Percentiles rank a stretch among this genome's conserved stretches.
phyloP scores from a whole-genome alignment of 768 basidiomycete genomes.

The Basidioascus undulatus region DNA sequence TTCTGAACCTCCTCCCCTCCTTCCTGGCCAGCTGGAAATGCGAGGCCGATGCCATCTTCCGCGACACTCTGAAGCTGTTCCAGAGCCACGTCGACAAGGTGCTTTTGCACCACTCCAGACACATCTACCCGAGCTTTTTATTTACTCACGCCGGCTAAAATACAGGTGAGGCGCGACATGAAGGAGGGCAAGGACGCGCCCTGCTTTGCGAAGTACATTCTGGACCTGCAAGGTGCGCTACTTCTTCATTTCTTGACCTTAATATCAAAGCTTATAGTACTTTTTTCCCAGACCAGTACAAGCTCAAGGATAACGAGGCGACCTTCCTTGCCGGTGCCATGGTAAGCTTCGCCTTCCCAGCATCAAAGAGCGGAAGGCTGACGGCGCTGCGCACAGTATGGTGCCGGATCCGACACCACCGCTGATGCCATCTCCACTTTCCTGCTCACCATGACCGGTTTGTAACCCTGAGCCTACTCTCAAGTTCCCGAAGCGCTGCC shows the following conservation, averaged over 20 bases:
- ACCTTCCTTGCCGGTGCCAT: slow-evolving; percentile 12
- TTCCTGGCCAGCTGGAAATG: slow-evolving; percentile 11
- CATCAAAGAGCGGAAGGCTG: too few relatives aligned
- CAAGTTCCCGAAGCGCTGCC: too few relatives aligned
- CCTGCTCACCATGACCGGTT: slow-evolving; percentile 6
- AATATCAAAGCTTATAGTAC: too few relatives aligned
- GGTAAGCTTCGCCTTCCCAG: too few relatives aligned
- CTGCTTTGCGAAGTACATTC: slow-evolving; percentile 8
- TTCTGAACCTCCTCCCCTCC: slow-evolving; percentile 9
- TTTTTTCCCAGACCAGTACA: slow-evolving; percentile 9
- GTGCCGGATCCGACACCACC: slow-evolving; percentile 5
- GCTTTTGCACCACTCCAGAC: background rate
- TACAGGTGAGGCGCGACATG: slow-evolving; percentile 1
- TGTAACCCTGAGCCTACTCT: too few relatives aligned
- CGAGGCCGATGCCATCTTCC: slow-evolving; percentile 8
- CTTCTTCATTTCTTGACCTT: too few relatives aligned
- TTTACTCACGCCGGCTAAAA: too few relatives aligned
- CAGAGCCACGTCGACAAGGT: slow-evolving; percentile 7
- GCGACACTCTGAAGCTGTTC: slow-evolving; percentile 9
- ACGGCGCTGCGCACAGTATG: background rate
- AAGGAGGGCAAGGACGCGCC: slow-evolving; percentile 4
- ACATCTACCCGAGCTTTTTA: background rate
- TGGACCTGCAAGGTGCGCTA: slow-evolving; percentile 6
- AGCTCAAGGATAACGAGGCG: slow-evolving; percentile 9
- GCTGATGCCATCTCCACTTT: slow-evolving; percentile 6